Evolutionary conservation across 2,329 filamentous ascomycete genomes (phyloP).

Genomic region (Trichoderma cornu-damae): DNA sequence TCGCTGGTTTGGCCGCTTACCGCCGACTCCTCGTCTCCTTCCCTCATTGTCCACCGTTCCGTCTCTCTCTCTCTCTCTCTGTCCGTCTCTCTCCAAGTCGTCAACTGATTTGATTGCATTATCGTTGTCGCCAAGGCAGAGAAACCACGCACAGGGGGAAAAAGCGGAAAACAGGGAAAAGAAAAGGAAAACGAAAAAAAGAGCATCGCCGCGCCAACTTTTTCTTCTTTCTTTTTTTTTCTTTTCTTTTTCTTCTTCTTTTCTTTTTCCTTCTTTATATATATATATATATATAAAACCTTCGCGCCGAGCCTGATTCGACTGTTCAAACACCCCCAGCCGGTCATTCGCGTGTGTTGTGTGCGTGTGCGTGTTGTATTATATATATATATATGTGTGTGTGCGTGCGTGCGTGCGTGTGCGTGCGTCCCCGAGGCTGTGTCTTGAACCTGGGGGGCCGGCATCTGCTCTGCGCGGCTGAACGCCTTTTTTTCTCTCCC

Average conservation of each 20-base stretch:
- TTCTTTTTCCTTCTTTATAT: no score
- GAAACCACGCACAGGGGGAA: background rate
- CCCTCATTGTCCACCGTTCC: slow-evolving; percentile 1
- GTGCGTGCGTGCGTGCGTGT: background rate
- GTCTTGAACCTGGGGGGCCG: slow-evolving; percentile 7
- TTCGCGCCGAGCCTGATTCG: background rate
- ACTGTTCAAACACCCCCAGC: background rate
- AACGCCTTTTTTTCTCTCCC: background rate
- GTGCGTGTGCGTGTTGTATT: background rate
- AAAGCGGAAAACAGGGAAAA: background rate
- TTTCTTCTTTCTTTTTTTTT: background rate
- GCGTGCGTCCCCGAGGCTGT: slow-evolving; percentile 10
- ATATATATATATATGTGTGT: no score
- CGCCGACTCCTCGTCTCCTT: slow-evolving; percentile 17
- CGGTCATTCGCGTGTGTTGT: background rate
- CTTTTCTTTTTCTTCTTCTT: background rate
- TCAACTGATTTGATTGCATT: background rate
- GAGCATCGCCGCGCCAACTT: background rate
- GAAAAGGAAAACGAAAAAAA: background rate
- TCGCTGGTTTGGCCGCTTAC: slow-evolving; percentile 19
- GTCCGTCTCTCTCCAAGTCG: background rate
- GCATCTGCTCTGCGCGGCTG: slow-evolving; percentile 15
- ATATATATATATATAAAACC: no score
- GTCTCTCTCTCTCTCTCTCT: background rate
- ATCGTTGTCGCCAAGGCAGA: background rate